These are phyloP conservation scores for Backusella macrospora DNA, from an alignment of 192 early-diverging fungal species.

Conservation along the genomic window DNA sequence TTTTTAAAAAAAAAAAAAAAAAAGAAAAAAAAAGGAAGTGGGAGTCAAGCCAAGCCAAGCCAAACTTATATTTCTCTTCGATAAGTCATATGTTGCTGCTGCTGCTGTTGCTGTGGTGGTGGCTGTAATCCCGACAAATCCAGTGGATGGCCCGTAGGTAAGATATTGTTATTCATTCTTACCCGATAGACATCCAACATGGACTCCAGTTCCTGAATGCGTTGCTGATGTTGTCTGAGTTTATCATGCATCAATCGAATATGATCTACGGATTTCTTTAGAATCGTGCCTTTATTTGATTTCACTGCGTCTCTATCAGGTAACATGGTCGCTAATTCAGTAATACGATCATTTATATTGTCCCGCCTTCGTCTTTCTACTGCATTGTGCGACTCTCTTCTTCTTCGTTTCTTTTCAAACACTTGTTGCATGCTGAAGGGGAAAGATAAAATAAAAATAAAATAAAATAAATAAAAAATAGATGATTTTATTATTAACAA, in stretches of 20 bases:
- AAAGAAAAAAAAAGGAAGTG: neutral
- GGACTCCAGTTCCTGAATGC: slow-evolving; percentile 40
- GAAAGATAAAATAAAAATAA: too few relatives aligned
- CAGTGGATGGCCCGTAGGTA: slow-evolving; percentile 24
- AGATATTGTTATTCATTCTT: neutral
- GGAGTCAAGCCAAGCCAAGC: neutral
- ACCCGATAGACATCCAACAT: slow-evolving; percentile 30
- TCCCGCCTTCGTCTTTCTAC: slow-evolving; percentile 95
- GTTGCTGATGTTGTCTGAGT: slow-evolving; percentile 28
- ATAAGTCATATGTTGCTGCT: slow-evolving; percentile 12
- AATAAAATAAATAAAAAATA: too few relatives aligned
- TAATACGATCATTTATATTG: slow-evolving; percentile 98
- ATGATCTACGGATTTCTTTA: slow-evolving; percentile 92
- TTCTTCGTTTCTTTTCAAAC: slow-evolving; percentile 84
- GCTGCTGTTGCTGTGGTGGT: neutral
- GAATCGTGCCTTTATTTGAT: slow-evolving; percentile 92
- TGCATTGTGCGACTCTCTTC: slow-evolving; percentile 96
- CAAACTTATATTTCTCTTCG: too few relatives aligned
- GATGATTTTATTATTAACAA: too few relatives aligned
- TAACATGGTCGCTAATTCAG: slow-evolving; percentile 81
- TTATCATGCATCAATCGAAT: slow-evolving; percentile 51
- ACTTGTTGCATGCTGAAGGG: slow-evolving; percentile 41
- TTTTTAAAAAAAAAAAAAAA: slow-evolving; percentile 1
- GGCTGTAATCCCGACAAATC: slow-evolving; percentile 27
- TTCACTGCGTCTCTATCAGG: slow-evolving; percentile 82